Base-by-base conservation (phyloP, 2,329 filamentous ascomycete species). In the Alternaria gaisen region DNA sequence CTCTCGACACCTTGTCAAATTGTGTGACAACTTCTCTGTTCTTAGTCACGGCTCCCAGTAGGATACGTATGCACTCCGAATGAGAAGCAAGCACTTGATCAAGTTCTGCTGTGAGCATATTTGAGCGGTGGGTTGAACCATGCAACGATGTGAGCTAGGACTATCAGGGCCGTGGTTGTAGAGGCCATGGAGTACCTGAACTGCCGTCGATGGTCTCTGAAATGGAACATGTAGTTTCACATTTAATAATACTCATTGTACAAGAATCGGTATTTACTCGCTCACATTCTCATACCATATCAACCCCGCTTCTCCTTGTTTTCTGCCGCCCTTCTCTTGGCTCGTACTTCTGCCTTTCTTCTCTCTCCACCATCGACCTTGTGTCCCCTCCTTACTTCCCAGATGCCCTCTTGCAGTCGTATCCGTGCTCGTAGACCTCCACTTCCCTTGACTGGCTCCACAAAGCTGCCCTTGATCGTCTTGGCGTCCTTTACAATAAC, bases 321-420 rank as follows among this genome's bases (percentile, higher is more conserved):
- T 82, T 94, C 91, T 36, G 89, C 89, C 53, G 91, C 88, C 67
- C 90, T 87, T 82, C 88, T 90, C 89, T 97, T 97, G 71, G 94
- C 93, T 72, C 92, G 86, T 53, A 97, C 89, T 82, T 97, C 90
- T 16, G 91, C 91, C 78, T 87, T 89, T 80, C 95, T 88, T 79
- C 95, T 89, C 85, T 99, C 95, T 84, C 95, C 95, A 75, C 95
- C 95, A 80, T 98, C 94, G 68, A 99, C 90, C 89, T 98, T 98
- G 74, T 88, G 88, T 28, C 95, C 94, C 72, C 90, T 86, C 77
- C 86, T 90, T 72, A 93, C 85, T 83, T 98, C 94, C 95, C 94
- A 98, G 83, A 98, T 90, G 10, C 94, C 93, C 78, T 97, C 94
- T 58, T 89, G 88, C 22, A 92, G 85, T 65, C 85, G 84, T 68